Base-by-base conservation (phyloP, 495 filamentous ascomycete species). In the Penicillium ucsense region DNA sequence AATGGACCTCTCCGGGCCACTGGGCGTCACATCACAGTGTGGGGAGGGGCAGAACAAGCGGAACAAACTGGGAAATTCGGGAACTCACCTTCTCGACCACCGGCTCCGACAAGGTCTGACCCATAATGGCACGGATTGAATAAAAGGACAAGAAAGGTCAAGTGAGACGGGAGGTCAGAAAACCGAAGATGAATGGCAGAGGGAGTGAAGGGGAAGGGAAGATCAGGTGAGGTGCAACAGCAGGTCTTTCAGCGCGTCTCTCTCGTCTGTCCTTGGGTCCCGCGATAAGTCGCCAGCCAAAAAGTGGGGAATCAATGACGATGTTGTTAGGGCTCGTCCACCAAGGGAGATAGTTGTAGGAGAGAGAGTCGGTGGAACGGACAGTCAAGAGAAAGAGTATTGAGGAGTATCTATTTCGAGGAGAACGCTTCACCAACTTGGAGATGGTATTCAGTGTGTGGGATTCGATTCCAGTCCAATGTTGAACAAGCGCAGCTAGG, bases 31-130 rank as follows among this genome's bases (percentile, higher is more conserved):
- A 46, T 52, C 44, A 55, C 46, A 64, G 54, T 63, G 62, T 64
- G 61, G 64, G 59, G 64, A 52, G 57, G 54, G 53, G 53, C 34
- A 55, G 49, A 52, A 38, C 33, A 55, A 46, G 56, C 56, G 54
- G 47, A 46, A 48, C 51, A 57, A 52, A 54, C 41, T 47, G 47
- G 46, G 46, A 46, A 45, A 53, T 52, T 64, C 50, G 40, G 29
- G 45, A 8, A 65, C 84, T 62, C 76, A 98, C 92, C 89, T 98
- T 98, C 61, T 97, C 92, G 54, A 94, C 85, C 58, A 97, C 91
- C 43, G 92, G 92, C 77, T 98, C 94, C 64, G 92, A 97, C 63
- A 98, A 84, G 66, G 92, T 98, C 80, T 98, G 92, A 81, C 92
- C 92, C 92, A 98, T 98, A 41, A 49, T 62, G 56, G 46, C 56